phyloP scores from a whole-genome alignment of 2,329 filamentous ascomycete genomes.

The Alternaria conjuncta region DNA sequence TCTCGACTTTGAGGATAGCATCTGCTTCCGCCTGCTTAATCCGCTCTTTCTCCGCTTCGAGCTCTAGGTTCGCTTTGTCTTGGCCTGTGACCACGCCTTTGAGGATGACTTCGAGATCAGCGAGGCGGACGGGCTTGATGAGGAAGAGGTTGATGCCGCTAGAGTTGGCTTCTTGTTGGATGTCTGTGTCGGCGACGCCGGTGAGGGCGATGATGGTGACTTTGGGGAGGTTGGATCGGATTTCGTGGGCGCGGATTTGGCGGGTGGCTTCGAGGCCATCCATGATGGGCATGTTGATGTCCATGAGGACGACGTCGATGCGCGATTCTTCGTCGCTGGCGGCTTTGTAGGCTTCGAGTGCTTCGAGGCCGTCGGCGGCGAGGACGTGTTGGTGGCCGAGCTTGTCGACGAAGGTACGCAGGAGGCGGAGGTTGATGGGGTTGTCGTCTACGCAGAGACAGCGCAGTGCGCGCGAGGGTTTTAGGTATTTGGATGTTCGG shows the following conservation, averaged over 20 bases:
- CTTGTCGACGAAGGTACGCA: conserved; percentile 46
- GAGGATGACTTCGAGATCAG: conserved; percentile 51
- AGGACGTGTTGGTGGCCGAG: conserved; percentile 41
- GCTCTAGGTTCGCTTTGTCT: conserved; percentile 29
- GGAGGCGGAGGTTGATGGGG: conserved; percentile 48
- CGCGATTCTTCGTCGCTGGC: conserved; percentile 16
- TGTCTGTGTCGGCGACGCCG: conserved; percentile 58
- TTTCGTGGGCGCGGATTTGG: conserved; percentile 55
- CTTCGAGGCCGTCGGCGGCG: conserved; percentile 47
- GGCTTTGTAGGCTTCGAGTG: conserved; percentile 39
- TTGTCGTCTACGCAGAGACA: conserved; percentile 51
- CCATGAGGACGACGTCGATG: conserved; percentile 45
- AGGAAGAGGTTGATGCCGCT: conserved; percentile 63
- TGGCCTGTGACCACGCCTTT: conserved; percentile 42
- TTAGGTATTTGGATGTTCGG: conserved; percentile 24
- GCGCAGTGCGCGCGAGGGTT: conserved; percentile 29
- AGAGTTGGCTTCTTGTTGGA: conserved; percentile 58
- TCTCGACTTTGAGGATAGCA: conserved; percentile 4
- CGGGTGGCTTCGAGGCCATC: conserved; percentile 50
- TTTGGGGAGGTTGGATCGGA: conserved; percentile 48
- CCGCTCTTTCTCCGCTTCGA: conserved; percentile 15
- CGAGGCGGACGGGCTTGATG: conserved; percentile 59
- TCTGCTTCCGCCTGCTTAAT: conserved; percentile 4
- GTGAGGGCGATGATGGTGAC: conserved; percentile 61
- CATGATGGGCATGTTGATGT: conserved; percentile 49